phyloP scores from a whole-genome alignment of 371 early-diverging fungal species.

The Mortierella sp. region DNA sequence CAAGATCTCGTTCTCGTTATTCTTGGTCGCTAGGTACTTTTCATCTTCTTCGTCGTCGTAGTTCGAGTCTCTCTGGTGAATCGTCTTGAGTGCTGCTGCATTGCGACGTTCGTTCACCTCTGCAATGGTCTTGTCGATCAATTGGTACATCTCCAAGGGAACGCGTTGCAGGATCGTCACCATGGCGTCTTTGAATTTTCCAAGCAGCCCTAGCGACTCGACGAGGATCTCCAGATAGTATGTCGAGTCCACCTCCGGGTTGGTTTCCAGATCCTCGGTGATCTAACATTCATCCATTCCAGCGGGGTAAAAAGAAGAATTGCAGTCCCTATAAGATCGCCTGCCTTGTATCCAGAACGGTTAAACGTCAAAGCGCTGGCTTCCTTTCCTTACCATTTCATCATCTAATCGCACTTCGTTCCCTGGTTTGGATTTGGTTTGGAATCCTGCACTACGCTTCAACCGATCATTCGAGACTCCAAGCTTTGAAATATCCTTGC shows the following conservation, averaged over 20 bases:
- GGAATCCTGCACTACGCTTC: slow-evolving; percentile 34
- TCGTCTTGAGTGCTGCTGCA: slow-evolving; percentile 40
- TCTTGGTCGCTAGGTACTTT: slow-evolving; percentile 54
- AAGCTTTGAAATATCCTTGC: slow-evolving; percentile 41
- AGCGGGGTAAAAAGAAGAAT: not conserved
- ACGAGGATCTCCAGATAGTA: slow-evolving; percentile 89
- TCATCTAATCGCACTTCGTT: slow-evolving; percentile 54
- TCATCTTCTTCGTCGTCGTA: slow-evolving; percentile 43
- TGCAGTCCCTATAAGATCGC: no score
- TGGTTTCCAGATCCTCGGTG: slow-evolving; percentile 75
- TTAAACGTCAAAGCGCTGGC: slow-evolving; percentile 2
- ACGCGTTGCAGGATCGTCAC: slow-evolving; percentile 79
- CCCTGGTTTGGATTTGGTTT: slow-evolving; percentile 47
- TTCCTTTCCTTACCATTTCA: slow-evolving; percentile 34
- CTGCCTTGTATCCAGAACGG: no score
- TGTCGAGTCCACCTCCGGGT: slow-evolving; percentile 92
- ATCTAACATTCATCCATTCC: slow-evolving; percentile 55
- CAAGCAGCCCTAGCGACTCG: slow-evolving; percentile 82
- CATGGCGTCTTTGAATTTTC: slow-evolving; percentile 81
- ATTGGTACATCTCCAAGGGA: slow-evolving; percentile 82
- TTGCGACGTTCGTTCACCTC: slow-evolving; percentile 80
- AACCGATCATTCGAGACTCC: slow-evolving; percentile 38
- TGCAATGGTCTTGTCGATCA: slow-evolving; percentile 88
- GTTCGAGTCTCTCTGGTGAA: slow-evolving; percentile 39
- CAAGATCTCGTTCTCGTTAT: slow-evolving; percentile 74